Conservation (phyloP, 2,329 filamentous ascomycete species). For the Aureobasidium pullulans region DNA sequence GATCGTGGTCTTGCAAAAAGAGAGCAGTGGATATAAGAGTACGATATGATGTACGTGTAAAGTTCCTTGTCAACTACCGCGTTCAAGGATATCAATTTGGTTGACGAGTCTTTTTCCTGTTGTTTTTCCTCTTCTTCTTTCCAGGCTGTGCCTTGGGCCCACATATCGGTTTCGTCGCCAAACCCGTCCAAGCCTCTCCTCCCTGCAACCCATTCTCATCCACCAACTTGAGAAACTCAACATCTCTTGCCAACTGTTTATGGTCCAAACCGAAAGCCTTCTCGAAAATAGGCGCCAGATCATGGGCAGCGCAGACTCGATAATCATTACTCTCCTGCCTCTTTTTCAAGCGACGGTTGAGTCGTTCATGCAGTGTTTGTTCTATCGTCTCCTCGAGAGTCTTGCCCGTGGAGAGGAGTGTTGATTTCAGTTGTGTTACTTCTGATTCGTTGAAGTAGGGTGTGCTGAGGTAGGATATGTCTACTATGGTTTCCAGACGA, state of each 20-base stretch:
- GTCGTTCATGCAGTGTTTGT: constrained; percentile 14
- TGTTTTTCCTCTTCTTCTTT: not conserved
- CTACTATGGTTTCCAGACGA: constrained; percentile 15
- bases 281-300: constrained; percentile 27
- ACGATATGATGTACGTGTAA: too few relatives aligned
- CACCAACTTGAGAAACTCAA: not conserved
- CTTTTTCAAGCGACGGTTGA: constrained; percentile 26
- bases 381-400: constrained; percentile 14
- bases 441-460: constrained; percentile 19
- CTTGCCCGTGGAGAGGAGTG: constrained; percentile 9
- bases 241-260: constrained; percentile 24
- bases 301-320: constrained; percentile 30
- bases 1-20: too few relatives aligned
- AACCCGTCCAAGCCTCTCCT: not conserved
- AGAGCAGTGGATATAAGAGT: too few relatives aligned
- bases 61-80: too few relatives aligned
- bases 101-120: too few relatives aligned
- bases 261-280: constrained; percentile 23
- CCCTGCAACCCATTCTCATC: not conserved
- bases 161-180: not conserved
- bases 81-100: too few relatives aligned
- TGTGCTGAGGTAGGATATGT: constrained; percentile 15
- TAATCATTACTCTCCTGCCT: constrained; percentile 25
- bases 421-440: not conserved
- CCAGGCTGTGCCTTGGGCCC: constrained; percentile 1